Evolutionary conservation across 306 rosid species (phyloP).

Genomic region (Aeschynomene evenia): DNA sequence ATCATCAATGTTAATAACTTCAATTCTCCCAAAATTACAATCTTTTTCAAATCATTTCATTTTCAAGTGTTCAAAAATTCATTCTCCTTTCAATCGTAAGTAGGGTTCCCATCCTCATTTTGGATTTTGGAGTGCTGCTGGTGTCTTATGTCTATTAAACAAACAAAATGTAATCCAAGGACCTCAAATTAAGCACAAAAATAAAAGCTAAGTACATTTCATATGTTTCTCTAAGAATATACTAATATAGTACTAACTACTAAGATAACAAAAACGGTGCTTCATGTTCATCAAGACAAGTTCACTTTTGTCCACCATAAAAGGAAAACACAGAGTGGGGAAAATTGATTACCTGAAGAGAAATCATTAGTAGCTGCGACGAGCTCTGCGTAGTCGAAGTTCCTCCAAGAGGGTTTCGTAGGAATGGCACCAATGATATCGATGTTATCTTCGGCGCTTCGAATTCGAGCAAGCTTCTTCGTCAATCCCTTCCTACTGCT

Average conservation of each 20-base stretch:
- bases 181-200: not conserved
- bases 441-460: constrained; percentile 53
- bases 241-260: too few species aligned
- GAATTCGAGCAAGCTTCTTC: constrained; percentile 62
- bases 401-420: constrained; percentile 80
- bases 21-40: not conserved
- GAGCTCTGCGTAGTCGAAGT: constrained; percentile 64
- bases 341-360: constrained; percentile 45
- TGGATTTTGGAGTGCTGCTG: too few species aligned
- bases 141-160: too few species aligned
- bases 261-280: not conserved
- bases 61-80: too few species aligned
- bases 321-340: not conserved
- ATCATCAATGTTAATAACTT: not conserved
- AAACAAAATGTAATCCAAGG: not conserved
- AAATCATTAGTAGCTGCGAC: constrained; percentile 69
- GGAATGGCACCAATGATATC: constrained; percentile 40
- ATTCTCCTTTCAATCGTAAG: too few species aligned
- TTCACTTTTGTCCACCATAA: not conserved
- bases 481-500: constrained; percentile 42
- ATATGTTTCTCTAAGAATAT: not conserved
- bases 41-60: not conserved
- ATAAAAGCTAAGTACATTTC: not conserved
- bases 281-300: not conserved
- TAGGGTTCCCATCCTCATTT: too few species aligned